Evolutionary conservation across 305 asterid genomes (phyloP), one percentile per base, ranked within the genome.

Genomic region (Fraxinus platypoda): DNA sequence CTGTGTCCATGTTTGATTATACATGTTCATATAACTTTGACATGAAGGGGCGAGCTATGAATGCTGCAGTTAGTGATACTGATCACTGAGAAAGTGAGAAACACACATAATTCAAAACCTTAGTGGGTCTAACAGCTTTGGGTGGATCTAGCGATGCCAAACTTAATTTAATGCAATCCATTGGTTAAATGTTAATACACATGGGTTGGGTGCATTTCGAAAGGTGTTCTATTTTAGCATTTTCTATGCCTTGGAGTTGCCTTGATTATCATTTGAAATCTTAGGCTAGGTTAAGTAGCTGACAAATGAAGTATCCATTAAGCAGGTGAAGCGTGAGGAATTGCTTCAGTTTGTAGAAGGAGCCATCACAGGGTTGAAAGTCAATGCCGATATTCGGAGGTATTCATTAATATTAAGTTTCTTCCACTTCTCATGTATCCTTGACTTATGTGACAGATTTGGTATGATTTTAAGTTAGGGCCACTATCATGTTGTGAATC

Each of bases 291-390:
- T 74, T 52, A 83, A 81, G 84, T 81, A 80, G 87, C 81, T 85
- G 80, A 75, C 76, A 73, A 62, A 43, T 68, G 28, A 12, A 38
- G 25, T 38, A 78, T 83, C 87, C 75, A 78, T 85, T 75, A 82
- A 84, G 77, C 84, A 96, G 99, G 99, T 94, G 87, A 96, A 94
- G 90, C 86, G 97, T 86, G 99, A 96, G 71, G 99, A 96, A 85
- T 86, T 96, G 90, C 98, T 96, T 83, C 98, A 93, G 89, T 96
- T 96, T 88, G 97, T 94, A 33, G 98, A 96, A 91, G 97, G 92
- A 83, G 98, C 99, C 52, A 93, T 96, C 82, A 93, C 98, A 81
- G 99, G 99, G 68, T 83, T 96, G 92, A 96, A 96, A 92, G 81
- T 90, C 82, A 96, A 91, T 91, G 97, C 94, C 41, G 99, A 93